A percentile compares a stretch with the other conserved stretches of the same genome.
Evolutionary conservation across 257 asterid species (phyloP).

Genomic region (Solanum lycopersicoides): DNA sequence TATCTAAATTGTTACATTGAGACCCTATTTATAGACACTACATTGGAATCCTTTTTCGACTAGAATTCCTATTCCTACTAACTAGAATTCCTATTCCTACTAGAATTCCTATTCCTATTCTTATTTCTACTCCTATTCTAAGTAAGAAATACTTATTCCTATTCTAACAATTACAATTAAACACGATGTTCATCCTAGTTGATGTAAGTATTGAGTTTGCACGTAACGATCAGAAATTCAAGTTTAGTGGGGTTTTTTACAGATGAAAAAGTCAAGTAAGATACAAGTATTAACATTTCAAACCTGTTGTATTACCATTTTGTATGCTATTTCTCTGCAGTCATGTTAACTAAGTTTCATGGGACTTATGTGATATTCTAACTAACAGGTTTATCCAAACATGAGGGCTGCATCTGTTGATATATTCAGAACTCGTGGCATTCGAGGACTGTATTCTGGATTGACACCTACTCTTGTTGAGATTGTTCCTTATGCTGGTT

Average conservation of each 20-base stretch:
- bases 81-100: too few relatives aligned
- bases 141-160: too few relatives aligned
- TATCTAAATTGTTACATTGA: too few relatives aligned
- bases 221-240: background rate
- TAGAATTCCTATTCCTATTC: too few relatives aligned
- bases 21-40: too few relatives aligned
- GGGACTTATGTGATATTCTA: constrained; percentile 6
- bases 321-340: background rate
- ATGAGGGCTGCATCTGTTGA: constrained; percentile 71
- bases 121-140: too few relatives aligned
- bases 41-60: too few relatives aligned
- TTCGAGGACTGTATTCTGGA: constrained; percentile 84
- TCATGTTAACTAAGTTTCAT: background rate
- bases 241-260: background rate
- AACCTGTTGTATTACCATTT: background rate
- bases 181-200: background rate
- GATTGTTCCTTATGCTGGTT: constrained; percentile 87
- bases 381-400: constrained; percentile 68
- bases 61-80: too few relatives aligned
- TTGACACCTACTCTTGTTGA: constrained; percentile 78
- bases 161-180: background rate
- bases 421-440: constrained; percentile 53
- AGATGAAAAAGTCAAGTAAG: background rate
- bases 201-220: background rate
- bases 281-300: background rate